A percentile compares a stretch with the other conserved stretches of the same genome.
Evolutionary conservation across 495 filamentous ascomycete species (phyloP).

Genomic region (Xanthoparmelia taractica): DNA sequence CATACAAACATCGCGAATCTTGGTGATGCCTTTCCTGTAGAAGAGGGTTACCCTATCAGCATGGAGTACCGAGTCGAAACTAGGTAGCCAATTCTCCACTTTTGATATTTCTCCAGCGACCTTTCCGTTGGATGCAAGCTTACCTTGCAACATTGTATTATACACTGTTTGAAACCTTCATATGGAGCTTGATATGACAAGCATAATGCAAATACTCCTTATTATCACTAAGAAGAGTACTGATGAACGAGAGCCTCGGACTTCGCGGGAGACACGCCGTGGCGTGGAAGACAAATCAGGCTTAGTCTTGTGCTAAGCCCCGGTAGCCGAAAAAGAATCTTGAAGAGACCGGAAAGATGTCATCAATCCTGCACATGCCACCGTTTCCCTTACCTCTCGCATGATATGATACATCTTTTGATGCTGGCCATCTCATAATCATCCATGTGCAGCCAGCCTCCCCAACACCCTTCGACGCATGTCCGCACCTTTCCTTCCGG

Average conservation of each 20-base stretch:
- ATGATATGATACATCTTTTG: conserved; percentile 3
- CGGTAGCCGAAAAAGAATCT: conserved; percentile 4
- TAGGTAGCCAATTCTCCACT: conserved; percentile 23
- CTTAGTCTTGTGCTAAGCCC: conserved; percentile 7
- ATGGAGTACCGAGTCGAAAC: not conserved
- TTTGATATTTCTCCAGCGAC: conserved; percentile 7
- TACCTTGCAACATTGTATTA: conserved; percentile 8
- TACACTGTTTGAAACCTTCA: not conserved
- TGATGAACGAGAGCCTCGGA: not conserved
- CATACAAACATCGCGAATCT: not conserved
- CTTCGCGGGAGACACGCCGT: not conserved
- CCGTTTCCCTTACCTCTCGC: not conserved
- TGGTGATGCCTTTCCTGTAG: not conserved
- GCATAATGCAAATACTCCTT: not conserved
- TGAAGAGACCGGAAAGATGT: conserved; percentile 9
- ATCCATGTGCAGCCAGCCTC: conserved; percentile 4
- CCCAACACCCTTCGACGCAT: conserved; percentile 3
- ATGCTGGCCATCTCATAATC: conserved; percentile 16
- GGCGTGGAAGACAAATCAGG: conserved; percentile 10
- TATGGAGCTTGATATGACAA: not conserved
- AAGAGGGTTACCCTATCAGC: not conserved
- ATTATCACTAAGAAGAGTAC: not conserved
- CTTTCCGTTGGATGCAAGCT: conserved; percentile 2
- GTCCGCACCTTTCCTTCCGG: conserved; percentile 6
- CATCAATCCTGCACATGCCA: conserved; percentile 15